phyloP scores from a whole-genome alignment of 306 rosid genomes.

The Coriaria nepalensis region DNA sequence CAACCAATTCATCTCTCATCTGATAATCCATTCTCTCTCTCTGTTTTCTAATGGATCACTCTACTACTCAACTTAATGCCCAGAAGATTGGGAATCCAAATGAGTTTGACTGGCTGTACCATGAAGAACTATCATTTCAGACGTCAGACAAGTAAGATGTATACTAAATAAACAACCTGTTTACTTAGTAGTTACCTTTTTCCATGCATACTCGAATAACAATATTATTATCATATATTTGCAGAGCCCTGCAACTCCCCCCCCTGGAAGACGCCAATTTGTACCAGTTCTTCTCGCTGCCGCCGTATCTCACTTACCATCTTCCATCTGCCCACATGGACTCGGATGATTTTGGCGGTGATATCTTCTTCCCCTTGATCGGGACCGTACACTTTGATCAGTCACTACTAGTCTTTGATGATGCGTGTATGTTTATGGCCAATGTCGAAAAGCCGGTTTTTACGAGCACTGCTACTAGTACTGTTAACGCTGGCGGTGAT shows the following conservation, averaged over 20 bases:
- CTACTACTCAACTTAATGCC: slow-evolving; percentile 6
- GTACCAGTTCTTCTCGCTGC: slow-evolving; percentile 5
- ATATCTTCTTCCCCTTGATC: slow-evolving; percentile 12
- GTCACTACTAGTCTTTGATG: slow-evolving; percentile 17
- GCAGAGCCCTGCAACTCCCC: slow-evolving; percentile 28
- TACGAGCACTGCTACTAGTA: not conserved
- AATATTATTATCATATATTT: too few species aligned
- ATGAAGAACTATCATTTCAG: slow-evolving; percentile 5
- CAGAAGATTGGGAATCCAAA: slow-evolving; percentile 26
- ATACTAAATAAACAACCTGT: not conserved
- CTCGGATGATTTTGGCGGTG: slow-evolving; percentile 21
- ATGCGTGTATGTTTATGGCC: not conserved
- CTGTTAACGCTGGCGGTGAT: slow-evolving; percentile 3
- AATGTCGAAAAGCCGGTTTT: not conserved
- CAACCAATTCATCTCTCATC: not conserved
- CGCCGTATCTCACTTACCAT: slow-evolving; percentile 11
- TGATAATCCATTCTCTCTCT: not conserved
- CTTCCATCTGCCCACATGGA: slow-evolving; percentile 19
- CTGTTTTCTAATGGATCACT: slow-evolving; percentile 25
- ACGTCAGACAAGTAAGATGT: slow-evolving; percentile 29
- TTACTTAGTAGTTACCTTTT: not conserved
- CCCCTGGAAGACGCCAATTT: slow-evolving; percentile 22
- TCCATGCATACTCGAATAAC: too few species aligned
- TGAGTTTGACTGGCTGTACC: slow-evolving; percentile 13
- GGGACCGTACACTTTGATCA: too few species aligned